Evolutionary conservation across 2,329 filamentous ascomycete species (phyloP).

Genomic region (Exserohilum rostratum): DNA sequence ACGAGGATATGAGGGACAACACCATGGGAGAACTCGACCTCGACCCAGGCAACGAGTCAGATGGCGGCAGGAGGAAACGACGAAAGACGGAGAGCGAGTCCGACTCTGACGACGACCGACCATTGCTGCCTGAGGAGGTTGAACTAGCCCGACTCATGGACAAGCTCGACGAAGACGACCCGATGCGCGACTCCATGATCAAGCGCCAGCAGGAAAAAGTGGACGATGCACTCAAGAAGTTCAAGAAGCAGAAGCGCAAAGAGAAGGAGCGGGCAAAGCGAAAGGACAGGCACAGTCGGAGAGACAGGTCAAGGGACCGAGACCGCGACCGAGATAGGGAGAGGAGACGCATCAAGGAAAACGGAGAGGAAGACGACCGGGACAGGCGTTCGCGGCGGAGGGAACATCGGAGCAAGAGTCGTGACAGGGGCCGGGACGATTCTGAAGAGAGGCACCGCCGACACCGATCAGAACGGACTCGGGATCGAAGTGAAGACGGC

Average conservation of each 20-base stretch:
- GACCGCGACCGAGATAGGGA: constrained; percentile 28
- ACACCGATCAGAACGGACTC: not conserved
- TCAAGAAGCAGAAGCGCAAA: constrained; percentile 55
- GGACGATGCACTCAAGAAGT: constrained; percentile 67
- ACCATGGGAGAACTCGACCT: constrained; percentile 57
- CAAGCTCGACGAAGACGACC: constrained; percentile 92
- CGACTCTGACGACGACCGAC: constrained; percentile 57
- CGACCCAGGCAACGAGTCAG: constrained; percentile 42
- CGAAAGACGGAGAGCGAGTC: constrained; percentile 53
- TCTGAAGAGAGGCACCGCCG: constrained; percentile 11
- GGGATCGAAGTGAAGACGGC: not conserved
- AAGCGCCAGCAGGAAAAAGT: constrained; percentile 92
- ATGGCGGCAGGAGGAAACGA: constrained; percentile 57
- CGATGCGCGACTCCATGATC: constrained; percentile 91
- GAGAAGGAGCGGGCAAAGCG: constrained; percentile 56
- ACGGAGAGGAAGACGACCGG: constrained; percentile 15
- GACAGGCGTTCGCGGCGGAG: constrained; percentile 19
- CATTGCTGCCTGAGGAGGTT: constrained; percentile 77
- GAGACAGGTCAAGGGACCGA: constrained; percentile 33
- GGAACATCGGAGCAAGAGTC: constrained; percentile 22
- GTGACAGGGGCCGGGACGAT: constrained; percentile 15
- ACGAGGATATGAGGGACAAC: constrained; percentile 69
- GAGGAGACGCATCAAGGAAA: constrained; percentile 29
- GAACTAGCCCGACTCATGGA: constrained; percentile 77
- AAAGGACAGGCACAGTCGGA: constrained; percentile 34